Evolutionary conservation across 2,329 filamentous ascomycete genomes (phyloP).

Genomic region (Achaetomium macrosporum): DNA sequence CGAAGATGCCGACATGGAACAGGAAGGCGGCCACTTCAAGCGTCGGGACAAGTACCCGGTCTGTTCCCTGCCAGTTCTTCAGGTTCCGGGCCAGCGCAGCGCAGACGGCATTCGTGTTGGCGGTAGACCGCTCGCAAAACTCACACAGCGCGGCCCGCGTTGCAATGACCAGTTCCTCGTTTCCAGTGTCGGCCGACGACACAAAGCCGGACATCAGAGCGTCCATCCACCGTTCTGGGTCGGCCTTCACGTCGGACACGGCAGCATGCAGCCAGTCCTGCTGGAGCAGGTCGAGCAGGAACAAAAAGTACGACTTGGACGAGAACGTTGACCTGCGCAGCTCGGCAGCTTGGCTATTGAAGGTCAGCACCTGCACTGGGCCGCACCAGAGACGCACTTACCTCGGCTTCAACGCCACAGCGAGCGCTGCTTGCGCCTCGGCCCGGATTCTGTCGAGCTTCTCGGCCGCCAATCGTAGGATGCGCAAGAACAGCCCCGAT

Average conservation of each 20-base stretch:
- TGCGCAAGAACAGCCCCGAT: conserved; percentile 40
- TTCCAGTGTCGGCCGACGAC: conserved; percentile 70
- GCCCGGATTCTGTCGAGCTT: conserved; percentile 83
- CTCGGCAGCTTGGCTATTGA: conserved; percentile 15
- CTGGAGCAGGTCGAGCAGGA: conserved; percentile 44
- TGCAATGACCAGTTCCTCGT: conserved; percentile 66
- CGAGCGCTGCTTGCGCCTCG: conserved; percentile 53
- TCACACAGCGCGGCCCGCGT: conserved; percentile 59
- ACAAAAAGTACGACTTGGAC: conserved; percentile 53
- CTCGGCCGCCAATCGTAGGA: conserved; percentile 70
- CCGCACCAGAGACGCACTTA: conserved; percentile 30
- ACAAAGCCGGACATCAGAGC: conserved; percentile 61
- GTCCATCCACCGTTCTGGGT: conserved; percentile 38
- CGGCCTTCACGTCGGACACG: conserved; percentile 31
- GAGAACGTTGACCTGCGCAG: conserved; percentile 46
- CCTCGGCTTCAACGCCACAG: conserved; percentile 40
- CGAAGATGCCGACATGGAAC: conserved; percentile 55
- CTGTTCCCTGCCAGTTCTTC: conserved; percentile 48
- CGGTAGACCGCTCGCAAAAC: conserved; percentile 41
- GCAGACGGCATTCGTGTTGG: conserved; percentile 41
- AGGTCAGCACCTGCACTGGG: conserved; percentile 24
- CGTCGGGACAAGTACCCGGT: conserved; percentile 67
- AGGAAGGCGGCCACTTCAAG: conserved; percentile 75
- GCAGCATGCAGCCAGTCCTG: conserved; percentile 32
- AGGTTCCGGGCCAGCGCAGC: conserved; percentile 50